phyloP scores from a whole-genome alignment of 345 rosid genomes.

The Microthlaspi erraticum region DNA sequence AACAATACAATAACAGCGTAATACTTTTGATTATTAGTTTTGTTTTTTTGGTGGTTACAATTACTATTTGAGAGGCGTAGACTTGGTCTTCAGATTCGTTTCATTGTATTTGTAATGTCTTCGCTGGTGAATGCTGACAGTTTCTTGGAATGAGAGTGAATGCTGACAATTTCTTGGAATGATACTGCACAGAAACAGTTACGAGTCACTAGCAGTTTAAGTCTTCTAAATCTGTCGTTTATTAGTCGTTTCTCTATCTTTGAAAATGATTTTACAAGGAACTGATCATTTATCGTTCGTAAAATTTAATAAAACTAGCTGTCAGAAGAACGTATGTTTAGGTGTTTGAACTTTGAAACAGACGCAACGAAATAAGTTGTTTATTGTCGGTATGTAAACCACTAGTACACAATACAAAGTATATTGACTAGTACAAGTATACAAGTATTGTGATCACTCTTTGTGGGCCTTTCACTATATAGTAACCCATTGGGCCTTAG shows the following conservation, averaged over 20 bases:
- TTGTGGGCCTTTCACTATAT: neutral
- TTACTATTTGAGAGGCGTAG: slow-evolving; percentile 8
- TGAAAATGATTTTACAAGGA: neutral
- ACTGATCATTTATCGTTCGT: neutral
- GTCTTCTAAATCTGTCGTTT: neutral
- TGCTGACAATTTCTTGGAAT: slow-evolving; percentile 25
- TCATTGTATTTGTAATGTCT: slow-evolving; percentile 1
- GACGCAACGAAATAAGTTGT: neutral
- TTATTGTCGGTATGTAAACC: neutral
- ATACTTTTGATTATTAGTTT: neutral
- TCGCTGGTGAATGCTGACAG: slow-evolving; percentile 25
- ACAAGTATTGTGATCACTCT: neutral
- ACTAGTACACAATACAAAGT: neutral
- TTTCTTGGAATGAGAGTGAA: slow-evolving; percentile 27
- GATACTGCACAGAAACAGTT: slow-evolving; percentile 17
- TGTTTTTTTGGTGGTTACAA: neutral
- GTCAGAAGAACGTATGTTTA: neutral
- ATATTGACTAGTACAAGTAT: no score
- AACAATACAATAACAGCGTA: slow-evolving; percentile 11
- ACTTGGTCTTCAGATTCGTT: slow-evolving; percentile 19
- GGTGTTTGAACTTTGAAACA: neutral
- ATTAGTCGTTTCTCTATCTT: neutral
- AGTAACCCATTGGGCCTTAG: slow-evolving; percentile 23
- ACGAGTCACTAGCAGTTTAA: neutral
- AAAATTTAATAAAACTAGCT: neutral